Base-by-base conservation (phyloP, 768 basidiomycete genomes). In the Cystobasidium onofrii region DNA sequence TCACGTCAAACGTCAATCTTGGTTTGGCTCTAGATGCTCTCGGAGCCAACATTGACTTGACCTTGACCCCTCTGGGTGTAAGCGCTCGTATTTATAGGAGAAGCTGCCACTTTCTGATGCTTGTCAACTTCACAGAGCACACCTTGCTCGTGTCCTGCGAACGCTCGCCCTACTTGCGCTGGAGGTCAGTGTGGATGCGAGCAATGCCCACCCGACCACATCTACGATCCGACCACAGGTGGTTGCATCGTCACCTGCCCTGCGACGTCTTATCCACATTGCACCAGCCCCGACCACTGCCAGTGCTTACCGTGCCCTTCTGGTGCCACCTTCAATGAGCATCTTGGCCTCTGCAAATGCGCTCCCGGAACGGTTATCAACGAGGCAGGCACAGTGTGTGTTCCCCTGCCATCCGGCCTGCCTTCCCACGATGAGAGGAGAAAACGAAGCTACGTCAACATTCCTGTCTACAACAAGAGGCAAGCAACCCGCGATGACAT, bases 111-210 rank as follows among this genome's bases (percentile, higher is more conserved):
- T 1, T 10, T 9, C 17, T 65, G 18, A 34, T 41, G 33, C 41
- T 3, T 17, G 9, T 65, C 9, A 27, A 3, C 33, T 27, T 6
- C 25, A 17, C n/a, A 65, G 64, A 33, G 39, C 18, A n/a, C 29
- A 6, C 27, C 27, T 18, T 65, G 64, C 64, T 15, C 3, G 7
- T 65, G 64, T 25, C 64, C 64, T 15, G 29, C 64, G 13, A 65
- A 33, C 43, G 29, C 64, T 27, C 64, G 39, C 2, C 64, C 64
- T 41, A 65, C 64, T 20, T 41, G 64, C 25, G 33, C 64, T 15
- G 64, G 64, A 7, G 64, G 64, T 43, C 64, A 65, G 25, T 65
- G 64, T 43, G 64, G 64, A 6, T 64, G 62, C 64, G 20, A 34
- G 6, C 33, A 34, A 27, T 65, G 64, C 64, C 64, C 64, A 13